A percentile compares a stretch with the other conserved stretches of the same genome.
Conservation (phyloP, 768 basidiomycete species). For the Vararia minispora region DNA sequence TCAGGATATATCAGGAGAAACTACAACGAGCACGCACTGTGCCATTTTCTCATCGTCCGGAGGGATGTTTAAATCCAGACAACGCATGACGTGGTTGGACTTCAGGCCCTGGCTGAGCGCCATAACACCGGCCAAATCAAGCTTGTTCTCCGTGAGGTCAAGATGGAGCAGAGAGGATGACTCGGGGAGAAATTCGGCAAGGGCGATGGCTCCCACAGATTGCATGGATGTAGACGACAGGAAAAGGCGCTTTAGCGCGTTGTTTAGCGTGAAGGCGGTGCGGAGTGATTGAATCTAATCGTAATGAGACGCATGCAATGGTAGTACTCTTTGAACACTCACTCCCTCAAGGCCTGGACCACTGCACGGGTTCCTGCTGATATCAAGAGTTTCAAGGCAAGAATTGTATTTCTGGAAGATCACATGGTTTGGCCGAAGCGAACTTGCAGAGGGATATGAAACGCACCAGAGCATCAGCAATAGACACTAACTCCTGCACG, state of each 20-base stretch:
- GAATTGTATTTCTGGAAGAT: slow-evolving; percentile 81
- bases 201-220: slow-evolving; percentile 80
- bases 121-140: slow-evolving; percentile 89
- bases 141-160: slow-evolving; percentile 72
- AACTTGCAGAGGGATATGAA: neutral
- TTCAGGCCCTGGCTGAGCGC: slow-evolving; percentile 82
- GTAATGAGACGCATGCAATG: neutral
- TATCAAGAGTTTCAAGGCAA: slow-evolving; percentile 84
- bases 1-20: neutral
- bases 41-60: slow-evolving; percentile 76
- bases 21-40: slow-evolving; percentile 31
- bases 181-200: slow-evolving; percentile 95
- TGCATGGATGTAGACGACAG: slow-evolving; percentile 74
- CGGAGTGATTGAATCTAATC: slow-evolving; percentile 76
- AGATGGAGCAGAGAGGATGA: slow-evolving; percentile 80
- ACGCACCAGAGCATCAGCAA: slow-evolving; percentile 85
- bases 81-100: slow-evolving; percentile 77
- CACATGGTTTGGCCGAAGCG: neutral
- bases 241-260: slow-evolving; percentile 85
- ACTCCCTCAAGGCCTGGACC: slow-evolving; percentile 89
- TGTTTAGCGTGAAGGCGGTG: slow-evolving; percentile 88
- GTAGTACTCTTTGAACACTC: slow-evolving; percentile 18
- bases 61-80: slow-evolving; percentile 88
- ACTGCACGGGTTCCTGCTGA: slow-evolving; percentile 89
- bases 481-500: slow-evolving; percentile 57